These are phyloP conservation scores for Podospora appendiculata DNA, from an alignment of 495 filamentous ascomycete genomes.

Conservation along the genomic window DNA sequence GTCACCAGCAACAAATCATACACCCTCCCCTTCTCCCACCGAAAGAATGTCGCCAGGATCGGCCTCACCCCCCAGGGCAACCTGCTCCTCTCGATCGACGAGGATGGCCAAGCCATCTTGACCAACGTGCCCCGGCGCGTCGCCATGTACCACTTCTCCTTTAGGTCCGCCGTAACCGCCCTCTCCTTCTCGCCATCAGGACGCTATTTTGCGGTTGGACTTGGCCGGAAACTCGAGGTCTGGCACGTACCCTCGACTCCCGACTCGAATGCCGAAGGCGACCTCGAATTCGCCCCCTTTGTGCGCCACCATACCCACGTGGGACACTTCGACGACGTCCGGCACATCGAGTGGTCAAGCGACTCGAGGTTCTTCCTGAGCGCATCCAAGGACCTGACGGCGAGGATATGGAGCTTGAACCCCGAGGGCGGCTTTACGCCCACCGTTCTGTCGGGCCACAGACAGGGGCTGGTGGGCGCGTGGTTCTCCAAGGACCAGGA, in stretches of 20 bases:
- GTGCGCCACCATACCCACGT: constrained; percentile 77
- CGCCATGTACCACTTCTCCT: constrained; percentile 86
- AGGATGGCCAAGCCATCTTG: constrained; percentile 88
- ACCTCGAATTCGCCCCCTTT: constrained; percentile 91
- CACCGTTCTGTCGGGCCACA: constrained; percentile 82
- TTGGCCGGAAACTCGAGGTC: constrained; percentile 79
- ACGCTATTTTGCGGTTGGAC: constrained; percentile 76
- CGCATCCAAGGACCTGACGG: constrained; percentile 84
- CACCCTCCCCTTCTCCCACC: constrained; percentile 89
- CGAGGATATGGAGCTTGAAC: constrained; percentile 88
- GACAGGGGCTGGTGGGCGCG: constrained; percentile 75
- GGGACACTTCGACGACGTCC: constrained; percentile 80
- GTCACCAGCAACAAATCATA: constrained; percentile 79
- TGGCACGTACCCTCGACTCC: constrained; percentile 93
- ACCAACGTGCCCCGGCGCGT: constrained; percentile 82
- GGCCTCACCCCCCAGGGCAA: constrained; percentile 85
- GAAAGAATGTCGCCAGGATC: constrained; percentile 82
- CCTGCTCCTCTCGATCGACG: constrained; percentile 83
- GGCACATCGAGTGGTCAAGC: constrained; percentile 83
- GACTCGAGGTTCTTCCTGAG: constrained; percentile 93
- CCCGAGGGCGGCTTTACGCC: constrained; percentile 81
- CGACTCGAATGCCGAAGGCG: constrained; percentile 65
- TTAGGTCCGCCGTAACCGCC: constrained; percentile 72
- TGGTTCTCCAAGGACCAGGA: constrained; percentile 95
- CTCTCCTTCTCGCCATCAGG: constrained; percentile 90